Evolutionary conservation across 352 stramenopile genomes (phyloP).

Genomic region (Thraustochytrium sp.): DNA sequence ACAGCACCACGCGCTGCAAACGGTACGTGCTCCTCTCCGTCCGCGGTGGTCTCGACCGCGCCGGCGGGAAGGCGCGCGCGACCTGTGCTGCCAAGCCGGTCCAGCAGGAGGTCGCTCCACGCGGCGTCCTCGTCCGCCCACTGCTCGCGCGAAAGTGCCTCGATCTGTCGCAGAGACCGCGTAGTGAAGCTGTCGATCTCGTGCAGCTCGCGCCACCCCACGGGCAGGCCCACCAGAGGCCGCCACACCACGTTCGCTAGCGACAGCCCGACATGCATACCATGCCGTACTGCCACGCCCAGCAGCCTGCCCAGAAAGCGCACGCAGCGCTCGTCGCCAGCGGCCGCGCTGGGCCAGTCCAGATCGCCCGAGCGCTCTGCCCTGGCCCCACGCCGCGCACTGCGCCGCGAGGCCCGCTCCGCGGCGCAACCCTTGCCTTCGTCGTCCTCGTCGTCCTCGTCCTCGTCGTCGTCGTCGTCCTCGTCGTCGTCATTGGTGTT

Average conservation of each 20-base stretch:
- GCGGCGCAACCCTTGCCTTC: too few species aligned
- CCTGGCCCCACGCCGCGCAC: not conserved
- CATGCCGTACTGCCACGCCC: constrained; percentile 52
- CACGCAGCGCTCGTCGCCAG: not conserved
- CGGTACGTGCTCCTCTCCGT: not conserved
- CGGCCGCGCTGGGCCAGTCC: not conserved
- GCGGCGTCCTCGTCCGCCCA: not conserved
- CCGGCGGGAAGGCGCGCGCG: not conserved
- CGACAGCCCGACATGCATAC: constrained; percentile 53
- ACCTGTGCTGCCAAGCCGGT: not conserved
- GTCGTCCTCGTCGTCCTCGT: not conserved
- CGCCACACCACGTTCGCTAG: constrained; percentile 53
- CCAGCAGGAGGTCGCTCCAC: constrained; percentile 20
- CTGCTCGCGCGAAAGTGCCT: constrained; percentile 5
- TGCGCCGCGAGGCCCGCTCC: too few species aligned
- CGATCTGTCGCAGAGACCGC: constrained; percentile 14
- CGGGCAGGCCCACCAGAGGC: constrained; percentile 49
- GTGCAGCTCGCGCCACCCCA: constrained; percentile 50
- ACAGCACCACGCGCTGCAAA: constrained; percentile 38
- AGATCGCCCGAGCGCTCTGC: not conserved
- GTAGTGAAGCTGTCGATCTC: constrained; percentile 49
- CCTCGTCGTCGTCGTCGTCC: not conserved
- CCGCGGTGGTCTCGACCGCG: not conserved
- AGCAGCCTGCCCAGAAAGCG: constrained; percentile 52
- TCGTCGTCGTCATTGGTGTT: not conserved